Evolutionary conservation across 805 yeast genomes (phyloP), one percentile per base, ranked within the genome.

Genomic region (Ogataea parapolymorpha): DNA sequence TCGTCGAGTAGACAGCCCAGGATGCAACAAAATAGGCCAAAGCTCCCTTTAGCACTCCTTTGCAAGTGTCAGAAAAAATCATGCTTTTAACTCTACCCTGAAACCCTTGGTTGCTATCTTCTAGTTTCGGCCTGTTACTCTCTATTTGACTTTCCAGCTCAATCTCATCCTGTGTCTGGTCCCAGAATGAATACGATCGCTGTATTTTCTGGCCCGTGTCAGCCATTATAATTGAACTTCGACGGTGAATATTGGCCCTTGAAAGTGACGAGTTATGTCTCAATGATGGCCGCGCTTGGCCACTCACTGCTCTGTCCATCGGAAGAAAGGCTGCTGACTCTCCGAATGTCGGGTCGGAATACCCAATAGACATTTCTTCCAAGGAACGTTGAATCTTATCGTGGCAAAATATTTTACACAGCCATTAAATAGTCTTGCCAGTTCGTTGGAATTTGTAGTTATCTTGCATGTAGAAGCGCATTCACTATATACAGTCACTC

Each of bases 21-120:
- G 95, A 82, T 1, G 89, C 91, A 1, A 85, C 44, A 8, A 82
- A 64, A 55, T 87, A 87, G 1, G 93, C 83, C n/a, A 85, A 43
- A 0, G 90, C 70, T 51, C 91, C 83, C 51, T 85, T 85, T 32
- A 82, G 35, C 2, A 77, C 79, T 30, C 54, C 50, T 15, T 37
- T 45, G 8, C 45, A 38, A 11, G 37, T 32, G 16, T 38, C 42
- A 6, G 50, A 46, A 7, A 8, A 14, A 15, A 35, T 2, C 18
- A 26, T 7, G n/a, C 29, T 26, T 5, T 13, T 25, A 2, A 30
- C 4, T n/a, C 16, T 33, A 17, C 32, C 35, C 10, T 26, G 20
- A 3, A 33, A 6, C 6, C 43, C 42, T 38, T 44, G 47, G 14
- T 52, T 25, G 41, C 46, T 34, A 31, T 28, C 37, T 35, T 25